Evolutionary conservation across 2,329 filamentous ascomycete genomes (phyloP).

Genomic region (Trichophaea hybrida): DNA sequence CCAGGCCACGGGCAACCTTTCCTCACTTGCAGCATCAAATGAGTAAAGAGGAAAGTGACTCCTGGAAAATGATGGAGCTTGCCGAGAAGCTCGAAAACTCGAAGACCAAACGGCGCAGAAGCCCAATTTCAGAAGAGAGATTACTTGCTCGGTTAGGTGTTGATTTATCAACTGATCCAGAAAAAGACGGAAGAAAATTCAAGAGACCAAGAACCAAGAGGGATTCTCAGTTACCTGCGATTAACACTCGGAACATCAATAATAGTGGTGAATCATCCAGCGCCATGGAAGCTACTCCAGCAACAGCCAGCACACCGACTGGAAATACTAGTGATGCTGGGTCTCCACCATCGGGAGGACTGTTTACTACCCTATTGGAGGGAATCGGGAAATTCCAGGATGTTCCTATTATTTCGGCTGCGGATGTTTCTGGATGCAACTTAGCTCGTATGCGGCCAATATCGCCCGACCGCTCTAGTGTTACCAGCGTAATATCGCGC

Average conservation of each 20-base stretch:
- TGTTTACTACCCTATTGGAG: constrained; percentile 15
- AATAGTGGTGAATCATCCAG: constrained; percentile 10
- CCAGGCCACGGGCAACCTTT: constrained; percentile 16
- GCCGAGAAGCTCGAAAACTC: constrained; percentile 12
- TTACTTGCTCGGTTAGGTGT: constrained; percentile 5
- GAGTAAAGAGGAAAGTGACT: constrained; percentile 23
- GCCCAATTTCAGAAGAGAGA: not conserved
- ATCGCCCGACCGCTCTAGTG: constrained; percentile 15
- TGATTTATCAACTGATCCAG: constrained; percentile 6
- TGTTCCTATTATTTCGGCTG: constrained; percentile 3
- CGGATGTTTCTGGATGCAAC: constrained; percentile 10
- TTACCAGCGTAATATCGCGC: constrained; percentile 2
- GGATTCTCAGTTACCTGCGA: constrained; percentile 13
- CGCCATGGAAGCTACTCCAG: not conserved
- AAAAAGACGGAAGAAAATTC: constrained; percentile 11
- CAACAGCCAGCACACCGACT: not conserved
- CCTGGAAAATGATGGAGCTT: constrained; percentile 27
- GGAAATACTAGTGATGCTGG: not conserved
- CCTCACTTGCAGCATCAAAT: constrained; percentile 21
- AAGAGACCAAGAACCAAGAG: constrained; percentile 23
- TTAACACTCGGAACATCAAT: constrained; percentile 1
- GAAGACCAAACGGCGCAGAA: not conserved
- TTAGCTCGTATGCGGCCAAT: constrained; percentile 13
- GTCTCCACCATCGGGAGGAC: constrained; percentile 10
- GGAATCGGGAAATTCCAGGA: constrained; percentile 18